Base-by-base conservation (phyloP, 148 eudicot genomes). In the Rhododendron molle region DNA sequence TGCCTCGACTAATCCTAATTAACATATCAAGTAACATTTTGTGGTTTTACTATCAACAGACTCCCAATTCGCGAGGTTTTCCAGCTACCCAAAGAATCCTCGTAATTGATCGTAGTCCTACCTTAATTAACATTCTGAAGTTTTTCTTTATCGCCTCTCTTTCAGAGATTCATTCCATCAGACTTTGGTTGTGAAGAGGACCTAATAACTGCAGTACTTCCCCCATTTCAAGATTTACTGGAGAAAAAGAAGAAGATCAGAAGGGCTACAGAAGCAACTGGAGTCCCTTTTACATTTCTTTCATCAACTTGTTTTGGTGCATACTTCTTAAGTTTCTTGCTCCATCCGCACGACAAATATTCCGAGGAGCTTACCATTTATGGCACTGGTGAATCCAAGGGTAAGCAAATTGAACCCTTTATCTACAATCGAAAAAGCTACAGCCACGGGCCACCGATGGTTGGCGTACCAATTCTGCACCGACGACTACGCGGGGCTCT, bases 121-220 rank as follows among this genome's bases (percentile, higher is more conserved):
- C 15, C 13, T 49, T 12, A 49, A 49, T 49, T 49, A 12, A 49
- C 52, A 49, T 49, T 49, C 54, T 50, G 54, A 50, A 50, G 54
- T 16, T 54, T 1, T 54, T 2, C 58, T 14, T 54, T 46, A 9
- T 46, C 49, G 9, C 49, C 49, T 46, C 49, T 58, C 65, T 21
- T 20, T 21, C 83, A 85, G 86, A 79, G 86, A 52, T 85, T 85
- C 83, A 65, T 85, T 49, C 86, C 86, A 32, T 85, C 86, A 62
- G 86, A 85, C 26, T 85, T 85, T 65, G 86, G 86, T 10, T 16
- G 30, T 18, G 83, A 85, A 2, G 86, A 78, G 44, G 86, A 85
- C 44, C 80, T 44, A 38, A 65, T 62, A 28, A 85, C 14, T 62
- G 50, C 4, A 58, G 65, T 21, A n/a, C 76, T 85, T 1, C 86